phyloP scores from a whole-genome alignment of 2,329 filamentous ascomycete species.

The Clonostachys byssicola region DNA sequence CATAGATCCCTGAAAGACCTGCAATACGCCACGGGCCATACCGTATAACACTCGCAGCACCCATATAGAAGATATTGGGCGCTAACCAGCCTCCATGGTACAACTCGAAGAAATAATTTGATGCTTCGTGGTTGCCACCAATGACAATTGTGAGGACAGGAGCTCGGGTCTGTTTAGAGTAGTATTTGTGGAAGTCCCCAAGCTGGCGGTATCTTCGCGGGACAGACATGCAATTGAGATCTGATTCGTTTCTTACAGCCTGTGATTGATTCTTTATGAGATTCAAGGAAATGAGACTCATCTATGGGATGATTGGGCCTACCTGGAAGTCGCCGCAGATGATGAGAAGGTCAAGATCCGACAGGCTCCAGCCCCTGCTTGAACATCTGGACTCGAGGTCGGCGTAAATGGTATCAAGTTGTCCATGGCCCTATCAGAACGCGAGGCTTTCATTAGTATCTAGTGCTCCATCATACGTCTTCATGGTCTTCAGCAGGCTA shows the following conservation, averaged over 20 bases:
- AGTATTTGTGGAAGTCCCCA: constrained; percentile 93
- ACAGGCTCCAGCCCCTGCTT: constrained; percentile 61
- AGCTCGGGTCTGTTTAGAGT: constrained; percentile 70
- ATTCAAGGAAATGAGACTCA: not conserved
- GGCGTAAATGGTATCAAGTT: constrained; percentile 85
- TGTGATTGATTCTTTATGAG: constrained; percentile 29
- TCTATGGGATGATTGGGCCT: constrained; percentile 7
- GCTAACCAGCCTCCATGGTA: constrained; percentile 97
- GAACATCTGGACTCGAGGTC: constrained; percentile 66
- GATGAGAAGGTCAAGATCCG: constrained; percentile 81
- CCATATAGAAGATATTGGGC: constrained; percentile 95
- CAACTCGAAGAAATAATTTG: constrained; percentile 84
- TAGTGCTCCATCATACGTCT: not conserved
- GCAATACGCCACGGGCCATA: constrained; percentile 84
- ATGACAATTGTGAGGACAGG: constrained; percentile 92
- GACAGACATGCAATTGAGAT: constrained; percentile 85
- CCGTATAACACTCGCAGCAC: constrained; percentile 82
- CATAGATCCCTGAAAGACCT: constrained; percentile 92
- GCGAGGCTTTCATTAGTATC: too few species aligned
- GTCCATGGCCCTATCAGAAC: constrained; percentile 73
- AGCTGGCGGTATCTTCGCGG: constrained; percentile 83
- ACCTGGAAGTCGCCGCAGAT: constrained; percentile 96
- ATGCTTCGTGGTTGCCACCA: constrained; percentile 92
- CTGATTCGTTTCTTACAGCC: constrained; percentile 81
- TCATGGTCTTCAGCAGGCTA: not conserved